Conservation (phyloP, 495 filamentous ascomycete species). For the Podospora pseudopauciseta region DNA sequence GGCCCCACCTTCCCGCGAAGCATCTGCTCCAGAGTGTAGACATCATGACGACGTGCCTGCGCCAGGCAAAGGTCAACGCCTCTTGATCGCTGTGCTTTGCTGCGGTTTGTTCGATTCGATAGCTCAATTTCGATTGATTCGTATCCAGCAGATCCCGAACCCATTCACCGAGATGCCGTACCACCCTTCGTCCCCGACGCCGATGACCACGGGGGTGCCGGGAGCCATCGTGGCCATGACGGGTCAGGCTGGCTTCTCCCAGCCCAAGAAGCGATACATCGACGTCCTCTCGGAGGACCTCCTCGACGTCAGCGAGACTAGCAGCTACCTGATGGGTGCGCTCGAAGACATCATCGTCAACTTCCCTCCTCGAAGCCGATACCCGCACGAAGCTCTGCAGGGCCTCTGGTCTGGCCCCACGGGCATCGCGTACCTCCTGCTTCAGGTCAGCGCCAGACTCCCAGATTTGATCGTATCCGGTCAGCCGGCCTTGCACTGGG, state of each 20-base stretch:
- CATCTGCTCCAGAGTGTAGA: not conserved
- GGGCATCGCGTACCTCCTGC: slow-evolving; percentile 57
- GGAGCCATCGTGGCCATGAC: not conserved
- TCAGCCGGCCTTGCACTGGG: slow-evolving; percentile 46
- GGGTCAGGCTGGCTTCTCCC: not conserved
- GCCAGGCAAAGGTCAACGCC: not conserved
- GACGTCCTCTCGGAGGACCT: slow-evolving; percentile 11
- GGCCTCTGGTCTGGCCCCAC: slow-evolving; percentile 60
- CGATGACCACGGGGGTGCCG: not conserved
- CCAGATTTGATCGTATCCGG: slow-evolving; percentile 46
- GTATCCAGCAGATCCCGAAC: not conserved
- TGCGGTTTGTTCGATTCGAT: no score
- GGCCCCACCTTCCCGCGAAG: slow-evolving; percentile 6
- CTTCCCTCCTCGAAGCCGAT: slow-evolving; percentile 29
- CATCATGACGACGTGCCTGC: slow-evolving; percentile 6
- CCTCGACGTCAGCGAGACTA: slow-evolving; percentile 18
- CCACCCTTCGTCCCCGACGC: not conserved
- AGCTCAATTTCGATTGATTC: no score
- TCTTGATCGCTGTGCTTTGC: not conserved
- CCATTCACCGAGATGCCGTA: not conserved
- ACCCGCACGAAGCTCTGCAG: slow-evolving; percentile 29
- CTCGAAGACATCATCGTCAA: slow-evolving; percentile 35
- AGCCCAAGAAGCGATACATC: slow-evolving; percentile 14
- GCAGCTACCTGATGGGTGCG: slow-evolving; percentile 21
- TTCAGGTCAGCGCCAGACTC: slow-evolving; percentile 45